Evolutionary conservation across 2,329 filamentous ascomycete species (phyloP).

Genomic region (Neocucurbitaria cava): DNA sequence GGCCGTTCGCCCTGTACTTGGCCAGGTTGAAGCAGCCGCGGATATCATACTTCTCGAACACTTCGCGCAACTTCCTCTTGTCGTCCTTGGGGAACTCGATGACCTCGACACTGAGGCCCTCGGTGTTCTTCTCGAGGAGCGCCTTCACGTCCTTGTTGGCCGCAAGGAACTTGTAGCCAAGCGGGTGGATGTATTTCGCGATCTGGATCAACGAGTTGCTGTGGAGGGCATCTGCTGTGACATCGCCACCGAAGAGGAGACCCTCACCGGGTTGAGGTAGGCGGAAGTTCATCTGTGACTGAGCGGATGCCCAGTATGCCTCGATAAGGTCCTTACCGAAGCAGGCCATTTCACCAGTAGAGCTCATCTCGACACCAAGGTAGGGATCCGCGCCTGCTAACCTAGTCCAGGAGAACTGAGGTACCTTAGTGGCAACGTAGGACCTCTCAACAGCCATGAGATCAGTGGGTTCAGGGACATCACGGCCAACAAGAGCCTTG

Average conservation of each 20-base stretch:
- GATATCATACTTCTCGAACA: constrained; percentile 97
- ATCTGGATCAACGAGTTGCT: constrained; percentile 77
- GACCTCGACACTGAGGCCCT: constrained; percentile 78
- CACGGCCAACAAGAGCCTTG: constrained; percentile 84
- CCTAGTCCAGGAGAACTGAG: constrained; percentile 98
- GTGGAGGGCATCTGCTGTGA: constrained; percentile 50
- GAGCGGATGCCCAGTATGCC: constrained; percentile 95
- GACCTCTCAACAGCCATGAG: constrained; percentile 89
- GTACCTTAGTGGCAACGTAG: constrained; percentile 96
- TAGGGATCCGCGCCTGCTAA: constrained; percentile 96
- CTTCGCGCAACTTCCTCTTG: constrained; percentile 91
- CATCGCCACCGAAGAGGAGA: constrained; percentile 90
- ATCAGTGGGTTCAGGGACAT: constrained; percentile 84
- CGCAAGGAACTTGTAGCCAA: constrained; percentile 94
- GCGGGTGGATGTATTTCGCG: constrained; percentile 83
- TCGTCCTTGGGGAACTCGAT: constrained; percentile 97
- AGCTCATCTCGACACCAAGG: constrained; percentile 96
- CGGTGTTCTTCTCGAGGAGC: constrained; percentile 76
- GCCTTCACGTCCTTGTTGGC: constrained; percentile 82
- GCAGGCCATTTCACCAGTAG: constrained; percentile 97
- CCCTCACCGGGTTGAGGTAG: constrained; percentile 93
- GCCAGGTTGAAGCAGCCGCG: constrained; percentile 95
- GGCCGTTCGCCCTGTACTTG: constrained; percentile 79
- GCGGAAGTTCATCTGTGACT: constrained; percentile 99
- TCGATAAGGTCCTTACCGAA: constrained; percentile 96